Conservation (phyloP, 2,329 filamentous ascomycete genomes). For the Arthrocladium fulminans region DNA sequence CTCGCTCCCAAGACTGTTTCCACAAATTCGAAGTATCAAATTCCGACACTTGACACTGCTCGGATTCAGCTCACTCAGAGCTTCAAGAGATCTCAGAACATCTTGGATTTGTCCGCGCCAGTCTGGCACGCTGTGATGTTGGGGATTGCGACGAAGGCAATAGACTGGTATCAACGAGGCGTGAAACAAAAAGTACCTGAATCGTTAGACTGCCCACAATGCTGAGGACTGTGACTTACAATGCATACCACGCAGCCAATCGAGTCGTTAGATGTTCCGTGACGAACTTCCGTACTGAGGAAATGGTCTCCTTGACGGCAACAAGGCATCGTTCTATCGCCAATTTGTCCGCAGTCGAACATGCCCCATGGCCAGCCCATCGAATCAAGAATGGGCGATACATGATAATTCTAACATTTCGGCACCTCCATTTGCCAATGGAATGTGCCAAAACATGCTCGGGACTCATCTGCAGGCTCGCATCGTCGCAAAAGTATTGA, state of each 20-base stretch:
- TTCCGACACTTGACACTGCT: slow-evolving; percentile 17
- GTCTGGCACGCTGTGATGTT: slow-evolving; percentile 25
- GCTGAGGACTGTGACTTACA: no score
- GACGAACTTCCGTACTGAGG: slow-evolving; percentile 35
- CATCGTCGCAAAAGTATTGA: slow-evolving; percentile 32
- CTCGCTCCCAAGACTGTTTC: no score
- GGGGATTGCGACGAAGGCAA: slow-evolving; percentile 35
- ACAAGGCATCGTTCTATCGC: slow-evolving; percentile 34
- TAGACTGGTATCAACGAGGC: slow-evolving; percentile 38
- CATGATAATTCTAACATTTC: slow-evolving; percentile 37
- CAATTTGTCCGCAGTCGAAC: slow-evolving; percentile 31
- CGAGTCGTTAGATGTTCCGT: slow-evolving; percentile 33
- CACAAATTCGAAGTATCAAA: slow-evolving; percentile 16
- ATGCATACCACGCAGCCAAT: slow-evolving; percentile 38
- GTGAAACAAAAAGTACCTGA: slow-evolving; percentile 40
- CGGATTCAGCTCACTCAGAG: slow-evolving; percentile 16
- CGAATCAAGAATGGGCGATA: slow-evolving; percentile 33
- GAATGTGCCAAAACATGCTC: slow-evolving; percentile 32
- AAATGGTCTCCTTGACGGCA: slow-evolving; percentile 34
- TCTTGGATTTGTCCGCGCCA: slow-evolving; percentile 14
- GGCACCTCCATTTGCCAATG: slow-evolving; percentile 35
- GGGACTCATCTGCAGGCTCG: slow-evolving; percentile 28
- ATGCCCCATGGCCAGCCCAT: slow-evolving; percentile 25
- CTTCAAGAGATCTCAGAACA: slow-evolving; percentile 14
- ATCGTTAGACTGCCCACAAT: no score